Percentiles rank a stretch among this genome's conserved stretches.
phyloP scores from a whole-genome alignment of 2,329 filamentous ascomycete genomes.

The Mariannaea elegans region DNA sequence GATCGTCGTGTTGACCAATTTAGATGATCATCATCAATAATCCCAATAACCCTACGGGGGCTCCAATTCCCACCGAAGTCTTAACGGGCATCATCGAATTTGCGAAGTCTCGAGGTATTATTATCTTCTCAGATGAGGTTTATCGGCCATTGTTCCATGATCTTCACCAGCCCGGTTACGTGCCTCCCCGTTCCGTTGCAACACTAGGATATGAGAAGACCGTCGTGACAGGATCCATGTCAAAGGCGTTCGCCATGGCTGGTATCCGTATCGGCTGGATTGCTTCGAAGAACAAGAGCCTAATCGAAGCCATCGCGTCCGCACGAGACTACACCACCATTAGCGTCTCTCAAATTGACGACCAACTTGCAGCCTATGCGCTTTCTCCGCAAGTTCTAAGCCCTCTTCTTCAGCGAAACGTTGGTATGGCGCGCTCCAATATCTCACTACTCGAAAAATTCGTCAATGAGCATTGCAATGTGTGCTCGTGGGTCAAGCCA shows the following conservation, averaged over 20 bases:
- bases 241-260: conserved; percentile 84
- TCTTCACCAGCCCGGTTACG: conserved; percentile 58
- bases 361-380: conserved; percentile 79
- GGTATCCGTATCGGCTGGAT: conserved; percentile 88
- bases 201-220: conserved; percentile 75
- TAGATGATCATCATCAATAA: conserved; percentile 68
- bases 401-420: conserved; percentile 62
- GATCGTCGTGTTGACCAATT: not conserved
- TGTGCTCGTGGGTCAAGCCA: conserved; percentile 70
- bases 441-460: conserved; percentile 72
- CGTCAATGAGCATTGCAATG: not conserved
- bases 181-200: conserved; percentile 69
- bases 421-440: conserved; percentile 72
- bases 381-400: conserved; percentile 60
- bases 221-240: conserved; percentile 82
- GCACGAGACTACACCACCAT: conserved; percentile 88
- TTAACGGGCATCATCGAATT: conserved; percentile 70
- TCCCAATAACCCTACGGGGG: conserved; percentile 84
- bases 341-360: conserved; percentile 83
- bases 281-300: conserved; percentile 67
- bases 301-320: conserved; percentile 70
- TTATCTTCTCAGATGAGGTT: conserved; percentile 80
- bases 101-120: conserved; percentile 69
- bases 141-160: conserved; percentile 85
- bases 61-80: conserved; percentile 68